Evolutionary conservation across 1,284 basidiomycete species (phyloP).

Genomic region (Irpex sp.): DNA sequence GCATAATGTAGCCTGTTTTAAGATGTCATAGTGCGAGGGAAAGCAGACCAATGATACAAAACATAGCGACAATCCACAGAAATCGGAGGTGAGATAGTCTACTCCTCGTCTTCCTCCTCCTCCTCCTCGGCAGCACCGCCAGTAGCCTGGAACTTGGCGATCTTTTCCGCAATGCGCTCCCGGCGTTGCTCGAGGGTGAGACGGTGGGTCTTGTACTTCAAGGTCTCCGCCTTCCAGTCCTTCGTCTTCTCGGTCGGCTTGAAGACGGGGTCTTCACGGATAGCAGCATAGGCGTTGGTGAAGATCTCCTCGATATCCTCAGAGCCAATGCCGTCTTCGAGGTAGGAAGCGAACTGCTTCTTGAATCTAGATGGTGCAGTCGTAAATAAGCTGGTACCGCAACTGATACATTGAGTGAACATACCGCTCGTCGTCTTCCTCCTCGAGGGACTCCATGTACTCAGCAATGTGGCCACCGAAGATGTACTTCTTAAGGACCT

Average conservation of each 20-base stretch:
- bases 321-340: constrained; percentile 92
- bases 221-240: constrained; percentile 88
- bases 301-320: constrained; percentile 99
- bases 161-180: constrained; percentile 76
- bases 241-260: constrained; percentile 87
- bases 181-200: constrained; percentile 79
- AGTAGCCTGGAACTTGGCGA: constrained; percentile 77
- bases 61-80: constrained; percentile 13
- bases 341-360: constrained; percentile 96
- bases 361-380: constrained; percentile 66
- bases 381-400: neutral
- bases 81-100: constrained; percentile 23
- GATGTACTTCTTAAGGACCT: constrained; percentile 97
- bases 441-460: constrained; percentile 99
- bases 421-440: constrained; percentile 87
- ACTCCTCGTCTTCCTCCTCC: constrained; percentile 53
- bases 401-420: neutral
- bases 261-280: constrained; percentile 93
- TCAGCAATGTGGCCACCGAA: constrained; percentile 97
- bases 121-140: constrained; percentile 40
- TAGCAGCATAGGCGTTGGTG: constrained; percentile 85
- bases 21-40: constrained; percentile 11
- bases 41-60: constrained; percentile 9
- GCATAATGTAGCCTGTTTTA: constrained; percentile 17
- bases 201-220: constrained; percentile 68